phyloP scores from a whole-genome alignment of 768 basidiomycete species.

The Phallus indusiatus region DNA sequence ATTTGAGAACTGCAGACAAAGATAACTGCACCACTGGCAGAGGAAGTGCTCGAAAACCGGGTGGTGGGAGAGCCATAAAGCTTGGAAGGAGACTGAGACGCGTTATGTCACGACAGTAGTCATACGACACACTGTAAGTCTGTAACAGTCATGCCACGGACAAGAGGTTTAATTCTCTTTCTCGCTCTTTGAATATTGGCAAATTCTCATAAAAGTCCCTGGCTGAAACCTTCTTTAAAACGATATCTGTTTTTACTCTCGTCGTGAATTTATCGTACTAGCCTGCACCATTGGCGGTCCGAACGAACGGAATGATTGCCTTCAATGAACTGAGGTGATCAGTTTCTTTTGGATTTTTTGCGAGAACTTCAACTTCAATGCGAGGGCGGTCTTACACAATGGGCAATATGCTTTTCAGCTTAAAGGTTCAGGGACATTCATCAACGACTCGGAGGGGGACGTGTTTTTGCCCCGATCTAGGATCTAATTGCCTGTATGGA shows the following conservation, averaged over 20 bases:
- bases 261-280: constrained; percentile 90
- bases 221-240: constrained; percentile 88
- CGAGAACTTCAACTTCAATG: neutral
- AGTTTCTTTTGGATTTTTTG: neutral
- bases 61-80: constrained; percentile 18
- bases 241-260: constrained; percentile 78
- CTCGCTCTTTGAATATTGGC: constrained; percentile 79
- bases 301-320: constrained; percentile 90
- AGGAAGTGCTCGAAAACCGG: constrained; percentile 50
- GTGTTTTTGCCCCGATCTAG: constrained; percentile 66
- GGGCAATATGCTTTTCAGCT: constrained; percentile 83
- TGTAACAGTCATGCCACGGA: too few relatives aligned
- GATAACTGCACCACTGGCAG: constrained; percentile 61
- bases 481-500: constrained; percentile 1
- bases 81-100: constrained; percentile 5
- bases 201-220: constrained; percentile 72
- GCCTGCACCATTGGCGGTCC: constrained; percentile 93
- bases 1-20: constrained; percentile 68
- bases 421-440: constrained; percentile 79
- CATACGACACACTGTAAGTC: neutral
- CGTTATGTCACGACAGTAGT: neutral
- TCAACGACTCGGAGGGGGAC: constrained; percentile 91
- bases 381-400: constrained; percentile 99
- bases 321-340: neutral
- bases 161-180: constrained; percentile 25